phyloP scores from a whole-genome alignment of 2,329 filamentous ascomycete genomes.

The Cyanodermella asteris region DNA sequence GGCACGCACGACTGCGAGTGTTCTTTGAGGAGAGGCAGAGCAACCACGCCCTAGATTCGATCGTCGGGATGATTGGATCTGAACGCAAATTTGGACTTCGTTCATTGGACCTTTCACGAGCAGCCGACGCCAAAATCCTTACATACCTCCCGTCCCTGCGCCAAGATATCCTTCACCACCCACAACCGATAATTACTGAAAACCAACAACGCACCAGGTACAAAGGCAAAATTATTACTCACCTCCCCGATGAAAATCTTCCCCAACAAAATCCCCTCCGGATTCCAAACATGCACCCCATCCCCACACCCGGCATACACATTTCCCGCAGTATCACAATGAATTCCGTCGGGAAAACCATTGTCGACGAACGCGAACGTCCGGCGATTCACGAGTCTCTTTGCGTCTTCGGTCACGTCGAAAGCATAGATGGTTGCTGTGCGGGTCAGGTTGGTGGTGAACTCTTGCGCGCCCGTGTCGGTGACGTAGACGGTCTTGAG shows the following conservation, averaged over 20 bases:
- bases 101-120: no score
- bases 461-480: conserved; percentile 7
- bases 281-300: conserved; percentile 8
- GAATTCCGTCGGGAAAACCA: conserved; percentile 8
- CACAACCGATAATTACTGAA: no score
- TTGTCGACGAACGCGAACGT: conserved; percentile 8
- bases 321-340: conserved; percentile 8
- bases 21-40: no score
- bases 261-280: conserved; percentile 7
- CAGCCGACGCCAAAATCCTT: no score
- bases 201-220: no score
- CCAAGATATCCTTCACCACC: no score
- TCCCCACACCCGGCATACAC: conserved; percentile 9
- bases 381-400: conserved; percentile 5
- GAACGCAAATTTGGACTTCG: no score
- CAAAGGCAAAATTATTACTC: conserved; percentile 11
- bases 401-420: conserved; percentile 3
- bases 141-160: no score
- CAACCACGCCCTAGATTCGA: no score
- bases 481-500: conserved; percentile 22
- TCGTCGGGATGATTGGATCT: no score
- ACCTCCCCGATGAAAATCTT: conserved; percentile 10
- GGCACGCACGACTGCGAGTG: no score
- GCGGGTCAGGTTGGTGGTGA: conserved; percentile 4
- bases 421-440: conserved; percentile 9